phyloP scores from a whole-genome alignment of 2,329 filamentous ascomycete genomes.

The Cytospora mali region DNA sequence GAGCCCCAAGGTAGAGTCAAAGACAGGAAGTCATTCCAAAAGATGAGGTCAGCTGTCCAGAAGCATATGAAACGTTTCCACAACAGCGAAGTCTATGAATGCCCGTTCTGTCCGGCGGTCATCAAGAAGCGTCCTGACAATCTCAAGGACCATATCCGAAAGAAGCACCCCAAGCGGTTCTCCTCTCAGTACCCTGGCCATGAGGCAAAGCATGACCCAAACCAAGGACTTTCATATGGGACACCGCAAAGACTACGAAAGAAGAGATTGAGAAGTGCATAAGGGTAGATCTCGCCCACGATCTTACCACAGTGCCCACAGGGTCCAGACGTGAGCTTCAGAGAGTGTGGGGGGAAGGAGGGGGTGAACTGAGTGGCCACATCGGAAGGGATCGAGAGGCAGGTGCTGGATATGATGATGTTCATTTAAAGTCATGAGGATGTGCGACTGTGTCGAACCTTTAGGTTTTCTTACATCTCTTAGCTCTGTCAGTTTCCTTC shows the following conservation, averaged over 20 bases:
- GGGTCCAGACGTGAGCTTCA: neutral
- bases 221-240: neutral
- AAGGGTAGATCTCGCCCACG: neutral
- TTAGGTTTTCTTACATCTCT: neutral
- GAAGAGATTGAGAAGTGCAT: neutral
- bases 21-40: neutral
- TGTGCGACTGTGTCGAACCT: too few relatives aligned
- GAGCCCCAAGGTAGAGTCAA: neutral
- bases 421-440: neutral
- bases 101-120: neutral
- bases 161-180: neutral
- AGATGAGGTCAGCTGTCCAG: neutral
- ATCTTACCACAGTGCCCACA: neutral
- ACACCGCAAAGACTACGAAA: too few relatives aligned
- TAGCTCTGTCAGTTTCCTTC: neutral
- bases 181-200: neutral
- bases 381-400: neutral
- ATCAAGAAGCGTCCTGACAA: slow-evolving; percentile 12
- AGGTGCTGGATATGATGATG: neutral
- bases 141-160: neutral
- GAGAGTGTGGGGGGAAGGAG: neutral
- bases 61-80: slow-evolving; percentile 14
- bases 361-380: neutral
- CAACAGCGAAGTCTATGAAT: neutral
- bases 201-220: neutral